Evolutionary conservation across 2,329 filamentous ascomycete species (phyloP).

Genomic region (Diaporthe batatas): DNA sequence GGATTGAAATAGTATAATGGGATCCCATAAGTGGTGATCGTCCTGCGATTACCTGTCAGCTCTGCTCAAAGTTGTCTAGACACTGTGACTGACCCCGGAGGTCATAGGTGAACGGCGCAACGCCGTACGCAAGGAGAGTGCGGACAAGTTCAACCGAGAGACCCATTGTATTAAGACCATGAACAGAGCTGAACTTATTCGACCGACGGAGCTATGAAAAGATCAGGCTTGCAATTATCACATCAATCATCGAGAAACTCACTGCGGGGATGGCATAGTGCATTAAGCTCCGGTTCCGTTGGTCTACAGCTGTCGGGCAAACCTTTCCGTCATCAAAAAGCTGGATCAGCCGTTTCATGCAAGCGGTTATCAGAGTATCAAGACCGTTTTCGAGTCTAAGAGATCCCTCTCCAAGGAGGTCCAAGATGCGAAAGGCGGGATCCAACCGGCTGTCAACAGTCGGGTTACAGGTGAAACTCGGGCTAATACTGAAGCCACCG

Average conservation of each 20-base stretch:
- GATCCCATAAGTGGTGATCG: background rate
- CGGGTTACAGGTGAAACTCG: no score
- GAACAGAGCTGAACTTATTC: no score
- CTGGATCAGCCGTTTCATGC: background rate
- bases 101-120: background rate
- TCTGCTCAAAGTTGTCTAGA: background rate
- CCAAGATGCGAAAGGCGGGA: no score
- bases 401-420: no score
- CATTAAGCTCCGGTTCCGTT: background rate
- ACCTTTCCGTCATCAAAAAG: background rate
- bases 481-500: no score
- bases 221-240: background rate
- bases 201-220: background rate
- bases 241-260: background rate
- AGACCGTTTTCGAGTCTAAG: no score
- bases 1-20: no score
- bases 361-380: background rate
- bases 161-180: no score
- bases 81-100: background rate
- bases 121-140: background rate
- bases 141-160: background rate
- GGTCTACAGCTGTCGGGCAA: background rate
- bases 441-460: no score
- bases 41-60: background rate
- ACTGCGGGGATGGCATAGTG: background rate